Conservation (phyloP, 108 stramenopile genomes). For the Nitzschia sp. region DNA sequence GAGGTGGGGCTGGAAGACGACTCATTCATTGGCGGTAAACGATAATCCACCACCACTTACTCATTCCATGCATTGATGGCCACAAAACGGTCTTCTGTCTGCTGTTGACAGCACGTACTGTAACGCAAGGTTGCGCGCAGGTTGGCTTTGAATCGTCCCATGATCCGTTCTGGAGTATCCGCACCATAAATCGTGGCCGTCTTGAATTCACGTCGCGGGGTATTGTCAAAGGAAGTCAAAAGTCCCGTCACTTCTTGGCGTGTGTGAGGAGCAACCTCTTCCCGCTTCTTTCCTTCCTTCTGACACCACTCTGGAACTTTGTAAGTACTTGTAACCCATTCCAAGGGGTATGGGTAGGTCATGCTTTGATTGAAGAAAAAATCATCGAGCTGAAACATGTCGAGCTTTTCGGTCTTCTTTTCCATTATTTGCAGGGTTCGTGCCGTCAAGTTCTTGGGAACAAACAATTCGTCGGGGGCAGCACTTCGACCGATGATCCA, state of each 20-base stretch:
- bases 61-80: constrained; percentile 69
- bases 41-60: constrained; percentile 4
- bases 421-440: background rate
- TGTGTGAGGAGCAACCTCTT: background rate
- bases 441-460: background rate
- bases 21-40: background rate
- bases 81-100: constrained; percentile 45
- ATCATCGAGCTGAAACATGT: background rate
- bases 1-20: background rate
- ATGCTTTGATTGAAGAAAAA: constrained; percentile 44
- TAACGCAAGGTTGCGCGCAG: constrained; percentile 47
- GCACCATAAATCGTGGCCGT: constrained; percentile 36
- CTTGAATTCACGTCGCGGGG: constrained; percentile 57
- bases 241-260: constrained; percentile 49
- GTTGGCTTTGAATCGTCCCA: constrained; percentile 41
- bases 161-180: constrained; percentile 27
- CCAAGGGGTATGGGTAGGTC: constrained; percentile 55
- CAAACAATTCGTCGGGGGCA: constrained; percentile 31
- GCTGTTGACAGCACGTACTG: constrained; percentile 46
- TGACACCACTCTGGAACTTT: constrained; percentile 53
- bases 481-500: constrained; percentile 35
- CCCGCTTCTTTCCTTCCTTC: constrained; percentile 4
- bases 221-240: constrained; percentile 70
- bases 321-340: constrained; percentile 26
- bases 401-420: background rate